phyloP scores from a whole-genome alignment of 345 rosid species.

The Mangifera indica region DNA sequence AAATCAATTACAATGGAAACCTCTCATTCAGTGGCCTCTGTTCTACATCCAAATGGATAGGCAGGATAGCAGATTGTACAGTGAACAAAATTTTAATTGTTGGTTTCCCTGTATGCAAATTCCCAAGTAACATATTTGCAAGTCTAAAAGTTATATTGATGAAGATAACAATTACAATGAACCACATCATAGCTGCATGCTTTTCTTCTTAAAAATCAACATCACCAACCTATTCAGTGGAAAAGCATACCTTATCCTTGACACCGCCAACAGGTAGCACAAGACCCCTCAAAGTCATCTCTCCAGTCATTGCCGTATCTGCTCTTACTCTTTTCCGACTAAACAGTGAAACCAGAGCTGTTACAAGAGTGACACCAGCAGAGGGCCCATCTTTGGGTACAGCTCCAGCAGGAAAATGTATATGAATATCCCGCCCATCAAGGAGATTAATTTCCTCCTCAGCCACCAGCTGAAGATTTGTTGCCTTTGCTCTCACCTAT shows the following conservation, averaged over 20 bases:
- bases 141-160: not conserved
- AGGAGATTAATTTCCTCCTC: slow-evolving; percentile 65
- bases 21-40: not conserved
- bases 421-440: slow-evolving; percentile 86
- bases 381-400: slow-evolving; percentile 99
- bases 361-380: slow-evolving; percentile 95
- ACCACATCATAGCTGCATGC: not conserved
- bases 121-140: not conserved
- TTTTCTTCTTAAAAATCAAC: not conserved
- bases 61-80: not conserved
- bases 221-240: slow-evolving; percentile 9
- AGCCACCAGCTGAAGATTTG: slow-evolving; percentile 68
- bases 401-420: slow-evolving; percentile 99
- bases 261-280: slow-evolving; percentile 97
- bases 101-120: not conserved
- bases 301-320: slow-evolving; percentile 99
- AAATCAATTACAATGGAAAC: not conserved
- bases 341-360: slow-evolving; percentile 88
- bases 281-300: slow-evolving; percentile 96
- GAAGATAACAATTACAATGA: not conserved
- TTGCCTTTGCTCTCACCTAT: slow-evolving; percentile 92
- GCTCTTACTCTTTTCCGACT: slow-evolving; percentile 85
- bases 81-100: not conserved
- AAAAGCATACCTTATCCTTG: slow-evolving; percentile 74
- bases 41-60: slow-evolving; percentile 3